Evolutionary conservation across 140 eudicot genomes (phyloP).

Genomic region (Flaveria floridana): DNA sequence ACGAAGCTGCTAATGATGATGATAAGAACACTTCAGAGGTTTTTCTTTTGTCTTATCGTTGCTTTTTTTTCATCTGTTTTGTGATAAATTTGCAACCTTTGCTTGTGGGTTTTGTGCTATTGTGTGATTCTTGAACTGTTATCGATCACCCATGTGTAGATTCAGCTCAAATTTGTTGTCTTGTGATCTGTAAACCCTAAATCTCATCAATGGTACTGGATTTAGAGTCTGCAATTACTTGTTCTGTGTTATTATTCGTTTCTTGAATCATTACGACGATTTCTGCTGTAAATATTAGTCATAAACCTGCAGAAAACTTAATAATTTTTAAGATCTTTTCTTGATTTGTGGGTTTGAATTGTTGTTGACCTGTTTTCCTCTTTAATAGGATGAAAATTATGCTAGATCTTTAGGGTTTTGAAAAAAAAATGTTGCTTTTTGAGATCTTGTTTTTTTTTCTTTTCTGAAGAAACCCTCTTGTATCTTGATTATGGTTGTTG

Average conservation of each 20-base stretch:
- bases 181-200: no score
- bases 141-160: slow-evolving; percentile 24
- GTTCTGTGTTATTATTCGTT: not conserved
- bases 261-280: not conserved
- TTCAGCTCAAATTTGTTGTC: slow-evolving; percentile 22
- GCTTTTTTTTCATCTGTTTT: slow-evolving; percentile 1
- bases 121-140: slow-evolving; percentile 11
- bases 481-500: slow-evolving; percentile 1
- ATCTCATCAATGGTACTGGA: no score
- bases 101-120: slow-evolving; percentile 27
- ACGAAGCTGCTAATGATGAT: slow-evolving; percentile 21
- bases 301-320: not conserved
- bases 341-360: slow-evolving; percentile 8
- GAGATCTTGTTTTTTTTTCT: not conserved
- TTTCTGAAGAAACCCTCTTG: not conserved
- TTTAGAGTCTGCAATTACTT: no score
- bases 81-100: not conserved
- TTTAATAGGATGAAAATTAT: not conserved
- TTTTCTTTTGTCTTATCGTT: slow-evolving; percentile 16
- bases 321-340: not conserved
- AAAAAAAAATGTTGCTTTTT: not conserved
- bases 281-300: not conserved
- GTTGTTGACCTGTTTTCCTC: slow-evolving; percentile 10
- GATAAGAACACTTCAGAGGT: slow-evolving; percentile 32
- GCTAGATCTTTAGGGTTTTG: slow-evolving; percentile 31